Base-by-base conservation (phyloP, 2,329 filamentous ascomycete genomes). In the Xylariaceae sp. region DNA sequence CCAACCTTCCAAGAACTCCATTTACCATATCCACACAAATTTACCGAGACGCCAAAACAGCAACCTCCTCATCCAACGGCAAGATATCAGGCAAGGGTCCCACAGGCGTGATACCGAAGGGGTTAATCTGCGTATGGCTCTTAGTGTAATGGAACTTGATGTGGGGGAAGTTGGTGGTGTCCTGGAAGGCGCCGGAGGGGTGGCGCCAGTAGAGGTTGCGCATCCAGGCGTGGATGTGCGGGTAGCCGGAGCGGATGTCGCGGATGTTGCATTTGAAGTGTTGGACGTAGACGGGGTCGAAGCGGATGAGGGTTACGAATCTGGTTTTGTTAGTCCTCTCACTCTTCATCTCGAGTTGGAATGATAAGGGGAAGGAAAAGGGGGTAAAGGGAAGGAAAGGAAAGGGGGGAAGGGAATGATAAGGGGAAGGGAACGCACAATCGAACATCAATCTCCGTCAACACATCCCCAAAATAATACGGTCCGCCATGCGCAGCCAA, bases 121-220 rank as follows among this genome's bases (percentile, higher is more conserved):
- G 86, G 74, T 88, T 88, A 71, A 88, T 87, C 76, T 88, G 81
- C 8, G 78, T 79, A 68, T 86, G 82, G 65, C 81, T 85, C 67
- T 80, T 77, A 61, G 83, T 84, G 72, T 84, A 85, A 72, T 87
- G 85, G 73, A 79, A 88, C 83, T 96, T 97, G 78, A 97, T 97
- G 76, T 99, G 94, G 73, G 95, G 84, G 73, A 96, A 96, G 74
- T 97, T 84, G 18, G 92, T 96, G 62, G 92, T 94, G 55, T 89
- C 84, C 64, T 79, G 78, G 77, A 96, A 97, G 2, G 90, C 91
- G 3, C 11, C 17, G 15, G 39, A 7, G 0, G 15, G n/a, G 66
- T 88, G 87, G 10, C 42, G 42, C 92, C 92, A 96, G 78, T 96
- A 97, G 67, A 96, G 76, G 70, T 87, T 82, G 57, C 89, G 82